Conservation (phyloP, 139 green algal species). For the Coelastrella sp. region DNA sequence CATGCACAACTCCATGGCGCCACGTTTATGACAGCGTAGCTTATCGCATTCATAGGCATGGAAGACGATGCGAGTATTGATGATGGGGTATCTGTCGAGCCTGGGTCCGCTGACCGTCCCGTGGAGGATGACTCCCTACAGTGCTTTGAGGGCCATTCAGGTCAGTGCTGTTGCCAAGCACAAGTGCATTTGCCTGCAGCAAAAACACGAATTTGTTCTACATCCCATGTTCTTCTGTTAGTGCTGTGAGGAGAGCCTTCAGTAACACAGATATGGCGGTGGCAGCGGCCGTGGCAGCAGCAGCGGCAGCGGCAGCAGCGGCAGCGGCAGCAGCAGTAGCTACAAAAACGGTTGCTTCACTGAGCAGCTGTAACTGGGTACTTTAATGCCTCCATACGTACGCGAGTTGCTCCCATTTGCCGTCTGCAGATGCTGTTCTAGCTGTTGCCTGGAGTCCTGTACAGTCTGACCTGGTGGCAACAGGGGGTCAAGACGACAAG, state of each 20-base stretch:
- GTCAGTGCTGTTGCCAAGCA: constrained; percentile 25
- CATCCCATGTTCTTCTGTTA: not conserved
- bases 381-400: too few species aligned
- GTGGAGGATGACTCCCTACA: constrained; percentile 77
- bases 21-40: not conserved
- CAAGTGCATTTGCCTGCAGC: not conserved
- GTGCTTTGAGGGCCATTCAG: constrained; percentile 73
- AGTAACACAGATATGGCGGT: not conserved
- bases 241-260: not conserved
- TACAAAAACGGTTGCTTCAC: too few species aligned
- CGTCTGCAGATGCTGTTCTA: constrained; percentile 74
- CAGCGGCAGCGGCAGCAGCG: too few species aligned
- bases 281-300: too few species aligned
- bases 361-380: not conserved
- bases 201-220: not conserved
- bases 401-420: not conserved
- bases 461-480: constrained; percentile 76
- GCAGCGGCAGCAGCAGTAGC: too few species aligned
- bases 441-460: constrained; percentile 79
- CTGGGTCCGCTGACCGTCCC: constrained; percentile 8
- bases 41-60: constrained; percentile 24
- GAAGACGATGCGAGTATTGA: constrained; percentile 56
- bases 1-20: not conserved
- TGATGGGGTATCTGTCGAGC: constrained; percentile 53
- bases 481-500: constrained; percentile 82